phyloP scores from a whole-genome alignment of 805 yeast genomes.

The Ogataea kodamae region DNA sequence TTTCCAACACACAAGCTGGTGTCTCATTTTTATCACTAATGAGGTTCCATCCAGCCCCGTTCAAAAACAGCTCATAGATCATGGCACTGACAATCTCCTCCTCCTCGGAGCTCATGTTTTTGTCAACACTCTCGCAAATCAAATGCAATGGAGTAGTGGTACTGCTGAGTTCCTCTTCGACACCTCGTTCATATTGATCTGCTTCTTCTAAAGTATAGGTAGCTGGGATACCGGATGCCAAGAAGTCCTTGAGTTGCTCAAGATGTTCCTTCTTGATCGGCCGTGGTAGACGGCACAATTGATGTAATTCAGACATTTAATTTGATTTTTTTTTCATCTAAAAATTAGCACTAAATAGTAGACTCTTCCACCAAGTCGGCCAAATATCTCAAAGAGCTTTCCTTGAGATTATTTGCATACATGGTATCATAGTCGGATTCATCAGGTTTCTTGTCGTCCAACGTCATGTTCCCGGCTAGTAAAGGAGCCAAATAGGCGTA shows the following conservation, averaged over 20 bases:
- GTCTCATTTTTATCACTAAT: slow-evolving; percentile 69
- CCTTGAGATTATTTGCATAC: slow-evolving; percentile 24
- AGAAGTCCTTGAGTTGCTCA: slow-evolving; percentile 41
- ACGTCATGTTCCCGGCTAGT: slow-evolving; percentile 25
- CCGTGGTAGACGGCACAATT: slow-evolving; percentile 50
- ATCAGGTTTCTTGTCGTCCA: slow-evolving; percentile 3
- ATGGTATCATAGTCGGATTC: slow-evolving; percentile 25
- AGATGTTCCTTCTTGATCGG: slow-evolving; percentile 50
- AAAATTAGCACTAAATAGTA: slow-evolving; percentile 1
- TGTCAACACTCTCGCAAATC: slow-evolving; percentile 51
- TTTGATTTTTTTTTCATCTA: slow-evolving; percentile 1
- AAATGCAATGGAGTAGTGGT: slow-evolving; percentile 82
- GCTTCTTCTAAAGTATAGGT: slow-evolving; percentile 82
- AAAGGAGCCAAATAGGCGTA: slow-evolving; percentile 42
- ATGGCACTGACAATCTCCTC: slow-evolving; percentile 45
- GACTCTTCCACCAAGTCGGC: slow-evolving; percentile 29
- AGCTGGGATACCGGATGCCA: slow-evolving; percentile 71
- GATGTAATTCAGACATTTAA: slow-evolving; percentile 72
- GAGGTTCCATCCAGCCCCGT: slow-evolving; percentile 92
- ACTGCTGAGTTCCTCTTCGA: slow-evolving; percentile 35
- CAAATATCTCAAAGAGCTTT: slow-evolving; percentile 37
- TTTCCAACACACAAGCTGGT: slow-evolving; percentile 76
- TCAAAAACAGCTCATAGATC: slow-evolving; percentile 66
- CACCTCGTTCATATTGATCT: slow-evolving; percentile 47
- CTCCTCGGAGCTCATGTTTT: slow-evolving; percentile 39